phyloP scores from a whole-genome alignment of 371 early-diverging fungal genomes.

The Gilbertella persicaria region DNA sequence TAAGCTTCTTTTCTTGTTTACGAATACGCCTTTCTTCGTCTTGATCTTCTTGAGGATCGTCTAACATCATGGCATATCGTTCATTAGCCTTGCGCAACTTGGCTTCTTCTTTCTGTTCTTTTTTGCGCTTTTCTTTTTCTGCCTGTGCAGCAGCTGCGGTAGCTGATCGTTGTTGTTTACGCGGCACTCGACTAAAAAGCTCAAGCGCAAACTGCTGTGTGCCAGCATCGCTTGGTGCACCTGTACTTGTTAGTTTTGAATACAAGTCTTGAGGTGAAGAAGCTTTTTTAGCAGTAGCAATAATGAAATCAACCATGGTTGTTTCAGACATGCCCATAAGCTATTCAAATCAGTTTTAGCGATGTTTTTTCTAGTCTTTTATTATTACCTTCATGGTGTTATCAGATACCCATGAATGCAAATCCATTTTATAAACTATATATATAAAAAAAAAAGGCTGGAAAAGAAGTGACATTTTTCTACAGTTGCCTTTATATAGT shows the following conservation, averaged over 20 bases:
- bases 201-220: constrained; percentile 67
- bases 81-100: constrained; percentile 62
- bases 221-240: constrained; percentile 54
- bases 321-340: constrained; percentile 72
- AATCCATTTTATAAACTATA: constrained; percentile 43
- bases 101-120: constrained; percentile 57
- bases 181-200: constrained; percentile 63
- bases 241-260: constrained; percentile 54
- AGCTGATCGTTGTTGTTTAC: constrained; percentile 30
- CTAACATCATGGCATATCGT: constrained; percentile 55
- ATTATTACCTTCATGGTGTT: constrained; percentile 64
- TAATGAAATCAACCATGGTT: constrained; percentile 73
- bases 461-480: too few relatives aligned
- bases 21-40: constrained; percentile 24
- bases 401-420: constrained; percentile 77
- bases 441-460: too few relatives aligned
- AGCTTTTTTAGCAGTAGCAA: constrained; percentile 64
- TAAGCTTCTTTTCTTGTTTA: constrained; percentile 52
- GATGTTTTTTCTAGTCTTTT: constrained; percentile 5
- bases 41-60: constrained; percentile 46
- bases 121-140: constrained; percentile 47
- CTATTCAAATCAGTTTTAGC: constrained; percentile 33
- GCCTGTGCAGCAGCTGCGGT: constrained; percentile 31
- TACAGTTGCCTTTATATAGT: too few relatives aligned
- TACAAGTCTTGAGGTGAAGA: constrained; percentile 60